Percentiles rank a stretch among this genome's conserved stretches.
Evolutionary conservation across 73 alveolate genomes (phyloP).

Genomic region (Paramecium sexaurelia): DNA sequence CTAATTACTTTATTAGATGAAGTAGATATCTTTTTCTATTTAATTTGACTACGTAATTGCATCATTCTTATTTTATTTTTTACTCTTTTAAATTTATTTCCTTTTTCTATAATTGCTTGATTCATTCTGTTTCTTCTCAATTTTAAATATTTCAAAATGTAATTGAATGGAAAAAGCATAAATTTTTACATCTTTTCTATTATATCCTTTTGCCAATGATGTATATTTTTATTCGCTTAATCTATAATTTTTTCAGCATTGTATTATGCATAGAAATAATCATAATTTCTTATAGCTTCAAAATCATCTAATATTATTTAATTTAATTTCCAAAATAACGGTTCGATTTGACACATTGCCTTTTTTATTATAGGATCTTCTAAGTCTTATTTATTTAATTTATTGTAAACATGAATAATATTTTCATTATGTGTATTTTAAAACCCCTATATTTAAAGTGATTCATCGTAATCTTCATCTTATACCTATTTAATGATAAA

Average conservation of each 20-base stretch:
- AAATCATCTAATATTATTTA: background rate
- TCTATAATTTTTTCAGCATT: background rate
- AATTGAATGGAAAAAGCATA: slow-evolving; percentile 13
- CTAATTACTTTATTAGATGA: background rate
- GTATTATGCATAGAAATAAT: background rate
- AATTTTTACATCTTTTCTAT: background rate
- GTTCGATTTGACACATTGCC: background rate
- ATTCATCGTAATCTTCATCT: background rate
- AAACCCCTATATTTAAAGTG: background rate
- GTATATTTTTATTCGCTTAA: background rate
- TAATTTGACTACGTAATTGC: background rate
- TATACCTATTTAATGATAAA: background rate
- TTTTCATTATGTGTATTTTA: slow-evolving; percentile 12
- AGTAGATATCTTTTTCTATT: background rate
- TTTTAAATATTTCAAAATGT: slow-evolving; percentile 10
- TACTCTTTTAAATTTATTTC: slow-evolving; percentile 18
- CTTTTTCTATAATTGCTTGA: background rate
- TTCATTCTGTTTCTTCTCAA: slow-evolving; percentile 34
- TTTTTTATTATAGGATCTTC: background rate
- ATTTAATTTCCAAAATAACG: background rate
- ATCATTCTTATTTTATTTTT: slow-evolving; percentile 9
- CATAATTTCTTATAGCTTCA: background rate
- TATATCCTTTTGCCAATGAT: slow-evolving; percentile 1
- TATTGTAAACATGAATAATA: background rate
- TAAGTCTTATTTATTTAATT: background rate